These are phyloP conservation scores for Lolium perenne DNA, from an alignment of 176 grass and related monocot species.

Conservation along the genomic window DNA sequence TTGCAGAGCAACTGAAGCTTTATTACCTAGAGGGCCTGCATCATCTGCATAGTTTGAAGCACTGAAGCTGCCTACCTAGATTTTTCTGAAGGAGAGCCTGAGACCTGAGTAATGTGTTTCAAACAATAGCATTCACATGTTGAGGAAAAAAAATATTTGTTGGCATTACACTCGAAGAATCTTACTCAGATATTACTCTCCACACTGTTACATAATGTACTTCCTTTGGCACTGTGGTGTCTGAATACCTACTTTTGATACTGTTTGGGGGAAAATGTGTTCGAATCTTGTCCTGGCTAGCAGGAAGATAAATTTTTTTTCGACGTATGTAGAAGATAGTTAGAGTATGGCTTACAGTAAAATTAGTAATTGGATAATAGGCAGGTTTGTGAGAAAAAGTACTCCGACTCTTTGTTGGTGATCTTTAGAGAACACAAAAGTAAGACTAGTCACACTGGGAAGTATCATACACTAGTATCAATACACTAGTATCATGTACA, in stretches of 20 bases:
- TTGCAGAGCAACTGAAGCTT: constrained; percentile 36
- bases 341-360: too few relatives aligned
- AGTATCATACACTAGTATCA: too few relatives aligned
- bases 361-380: too few relatives aligned
- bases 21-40: constrained; percentile 2
- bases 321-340: too few relatives aligned
- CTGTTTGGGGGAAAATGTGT: neutral
- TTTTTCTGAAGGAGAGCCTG: neutral
- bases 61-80: neutral
- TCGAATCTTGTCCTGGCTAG: neutral
- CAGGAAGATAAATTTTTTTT: too few relatives aligned
- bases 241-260: neutral
- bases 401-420: too few relatives aligned
- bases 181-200: neutral
- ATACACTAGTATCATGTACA: too few relatives aligned
- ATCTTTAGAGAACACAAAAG: too few relatives aligned
- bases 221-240: neutral
- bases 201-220: neutral
- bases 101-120: neutral
- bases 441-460: too few relatives aligned
- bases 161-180: neutral
- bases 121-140: neutral
- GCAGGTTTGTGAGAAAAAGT: too few relatives aligned
- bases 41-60: neutral
- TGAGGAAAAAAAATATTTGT: neutral